phyloP scores from a whole-genome alignment of 169 alveolate species.

The Babesia divergens region DNA sequence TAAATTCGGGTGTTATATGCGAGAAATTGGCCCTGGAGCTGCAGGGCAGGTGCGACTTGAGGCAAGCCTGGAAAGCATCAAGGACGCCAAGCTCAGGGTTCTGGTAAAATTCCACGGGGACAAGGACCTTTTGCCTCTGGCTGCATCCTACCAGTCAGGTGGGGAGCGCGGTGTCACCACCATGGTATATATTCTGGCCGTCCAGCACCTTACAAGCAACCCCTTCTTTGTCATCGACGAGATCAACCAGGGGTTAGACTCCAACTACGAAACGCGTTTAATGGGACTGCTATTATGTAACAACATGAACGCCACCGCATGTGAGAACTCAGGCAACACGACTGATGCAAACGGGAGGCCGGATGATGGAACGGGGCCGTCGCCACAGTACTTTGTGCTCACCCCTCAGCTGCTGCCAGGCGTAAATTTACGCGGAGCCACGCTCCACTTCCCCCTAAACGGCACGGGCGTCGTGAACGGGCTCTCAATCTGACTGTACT shows the following conservation, averaged over 20 bases:
- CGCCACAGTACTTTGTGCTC: slow-evolving; percentile 71
- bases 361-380: background rate
- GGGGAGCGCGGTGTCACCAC: slow-evolving; percentile 78
- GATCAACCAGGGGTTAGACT: slow-evolving; percentile 74
- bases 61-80: slow-evolving; percentile 58
- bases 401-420: slow-evolving; percentile 72
- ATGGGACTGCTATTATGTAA: slow-evolving; percentile 51
- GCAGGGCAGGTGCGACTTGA: slow-evolving; percentile 69
- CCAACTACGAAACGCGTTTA: slow-evolving; percentile 63
- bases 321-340: slow-evolving; percentile 2
- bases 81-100: slow-evolving; percentile 61
- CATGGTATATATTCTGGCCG: slow-evolving; percentile 71
- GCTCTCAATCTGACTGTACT: background rate
- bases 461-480: slow-evolving; percentile 53
- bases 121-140: slow-evolving; percentile 64
- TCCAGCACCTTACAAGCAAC: slow-evolving; percentile 69
- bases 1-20: slow-evolving; percentile 65
- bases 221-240: slow-evolving; percentile 74
- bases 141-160: slow-evolving; percentile 75
- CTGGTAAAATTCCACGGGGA: slow-evolving; percentile 65
- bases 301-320: slow-evolving; percentile 3
- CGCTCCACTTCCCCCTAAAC: slow-evolving; percentile 63
- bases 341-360: background rate
- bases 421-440: slow-evolving; percentile 37
- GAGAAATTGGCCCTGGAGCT: slow-evolving; percentile 62